phyloP scores from a whole-genome alignment of 352 stramenopile genomes.

The Phytophthora palmivora region DNA sequence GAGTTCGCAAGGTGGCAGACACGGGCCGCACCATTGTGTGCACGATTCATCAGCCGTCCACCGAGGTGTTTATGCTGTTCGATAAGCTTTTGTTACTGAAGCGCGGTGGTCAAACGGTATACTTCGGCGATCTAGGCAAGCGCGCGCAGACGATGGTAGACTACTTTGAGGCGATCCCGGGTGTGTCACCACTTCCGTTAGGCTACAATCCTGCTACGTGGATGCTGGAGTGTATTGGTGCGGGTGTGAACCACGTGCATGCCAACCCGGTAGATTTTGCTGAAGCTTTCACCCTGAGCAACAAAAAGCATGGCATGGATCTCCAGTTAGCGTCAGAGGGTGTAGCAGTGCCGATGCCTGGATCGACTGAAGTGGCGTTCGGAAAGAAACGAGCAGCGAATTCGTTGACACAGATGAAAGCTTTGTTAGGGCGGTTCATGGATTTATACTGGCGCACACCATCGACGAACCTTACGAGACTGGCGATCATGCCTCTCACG shows the following conservation, averaged over 20 bases:
- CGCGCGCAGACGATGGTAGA: too few species aligned
- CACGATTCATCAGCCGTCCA: too few species aligned
- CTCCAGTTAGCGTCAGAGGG: conserved; percentile 30
- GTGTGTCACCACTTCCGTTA: too few species aligned
- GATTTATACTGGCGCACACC: conserved; percentile 42
- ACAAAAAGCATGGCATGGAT: conserved; percentile 31
- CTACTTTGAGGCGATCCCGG: too few species aligned
- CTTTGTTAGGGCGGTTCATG: conserved; percentile 30
- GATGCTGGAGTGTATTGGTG: too few species aligned
- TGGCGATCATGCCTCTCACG: conserved; percentile 12
- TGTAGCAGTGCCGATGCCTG: conserved; percentile 21
- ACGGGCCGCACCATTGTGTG: too few species aligned
- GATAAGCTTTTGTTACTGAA: too few species aligned
- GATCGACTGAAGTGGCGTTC: conserved; percentile 33
- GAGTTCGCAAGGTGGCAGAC: too few species aligned
- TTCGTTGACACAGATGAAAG: conserved; percentile 44
- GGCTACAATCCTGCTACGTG: too few species aligned
- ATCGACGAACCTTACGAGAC: conserved; percentile 12
- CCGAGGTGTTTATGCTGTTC: too few species aligned
- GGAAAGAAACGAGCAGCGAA: conserved; percentile 38
- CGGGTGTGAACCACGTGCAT: conserved; percentile 21
- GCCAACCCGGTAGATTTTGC: conserved; percentile 32
- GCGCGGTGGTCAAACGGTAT: too few species aligned
- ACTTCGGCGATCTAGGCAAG: too few species aligned
- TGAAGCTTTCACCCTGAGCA: conserved; percentile 33